A percentile compares a stretch with the other conserved stretches of the same genome.
Evolutionary conservation across 805 yeast genomes (phyloP).

Genomic region (Starmerella stellata): DNA sequence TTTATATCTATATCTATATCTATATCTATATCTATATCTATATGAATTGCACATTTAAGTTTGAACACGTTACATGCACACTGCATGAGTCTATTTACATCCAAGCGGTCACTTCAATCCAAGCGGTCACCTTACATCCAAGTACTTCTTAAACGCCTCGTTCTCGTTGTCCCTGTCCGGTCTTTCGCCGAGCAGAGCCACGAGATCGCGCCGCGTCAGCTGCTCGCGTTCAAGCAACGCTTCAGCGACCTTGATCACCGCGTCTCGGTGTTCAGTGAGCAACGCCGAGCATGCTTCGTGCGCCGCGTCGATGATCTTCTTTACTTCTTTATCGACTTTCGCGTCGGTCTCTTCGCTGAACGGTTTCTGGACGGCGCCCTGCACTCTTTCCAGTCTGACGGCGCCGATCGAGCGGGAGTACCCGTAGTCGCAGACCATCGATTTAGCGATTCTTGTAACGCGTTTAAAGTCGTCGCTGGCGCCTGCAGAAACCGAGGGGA

Average conservation of each 20-base stretch:
- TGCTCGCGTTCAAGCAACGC: constrained; percentile 55
- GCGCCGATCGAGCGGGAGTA: constrained; percentile 72
- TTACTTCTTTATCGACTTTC: constrained; percentile 51
- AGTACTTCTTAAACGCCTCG: constrained; percentile 79
- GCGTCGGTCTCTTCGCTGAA: constrained; percentile 57
- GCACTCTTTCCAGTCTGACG: constrained; percentile 32
- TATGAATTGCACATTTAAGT: not conserved
- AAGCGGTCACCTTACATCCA: constrained; percentile 31
- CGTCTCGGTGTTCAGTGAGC: constrained; percentile 38
- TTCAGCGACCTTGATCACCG: constrained; percentile 56
- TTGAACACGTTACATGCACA: not conserved
- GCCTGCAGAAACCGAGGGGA: constrained; percentile 74
- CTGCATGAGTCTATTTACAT: not conserved
- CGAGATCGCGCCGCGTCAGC: constrained; percentile 67
- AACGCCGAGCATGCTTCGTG: constrained; percentile 41
- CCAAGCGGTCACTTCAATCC: no score
- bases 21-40: not conserved
- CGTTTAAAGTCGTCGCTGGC: constrained; percentile 87
- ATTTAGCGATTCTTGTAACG: constrained; percentile 71
- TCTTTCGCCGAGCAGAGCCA: constrained; percentile 54
- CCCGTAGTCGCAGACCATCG: constrained; percentile 76
- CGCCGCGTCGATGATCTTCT: constrained; percentile 46
- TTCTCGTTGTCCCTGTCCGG: constrained; percentile 54
- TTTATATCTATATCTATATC: no score
- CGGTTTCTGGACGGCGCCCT: constrained; percentile 39